These are phyloP conservation scores for Microbotryum silenes-acaulis DNA, from an alignment of 1,284 basidiomycete species.

Conservation along the genomic window DNA sequence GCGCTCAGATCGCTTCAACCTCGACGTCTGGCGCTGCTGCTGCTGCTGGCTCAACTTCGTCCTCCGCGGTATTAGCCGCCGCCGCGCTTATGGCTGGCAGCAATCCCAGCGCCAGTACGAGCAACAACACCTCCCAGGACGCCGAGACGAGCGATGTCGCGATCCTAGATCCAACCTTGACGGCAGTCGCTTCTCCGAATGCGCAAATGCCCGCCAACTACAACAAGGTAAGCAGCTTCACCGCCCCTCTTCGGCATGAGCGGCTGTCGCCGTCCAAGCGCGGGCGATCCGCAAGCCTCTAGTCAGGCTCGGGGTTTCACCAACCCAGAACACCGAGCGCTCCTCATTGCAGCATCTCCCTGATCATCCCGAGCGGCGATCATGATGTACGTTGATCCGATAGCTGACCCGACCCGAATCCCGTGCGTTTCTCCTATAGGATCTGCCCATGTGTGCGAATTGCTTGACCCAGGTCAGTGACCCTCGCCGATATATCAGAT, in stretches of 20 bases:
- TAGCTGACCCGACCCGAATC: neutral
- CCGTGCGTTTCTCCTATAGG: constrained; percentile 2
- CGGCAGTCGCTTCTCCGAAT: constrained; percentile 14
- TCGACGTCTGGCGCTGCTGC: too few relatives aligned
- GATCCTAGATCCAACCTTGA: constrained; percentile 13
- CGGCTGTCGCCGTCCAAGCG: neutral
- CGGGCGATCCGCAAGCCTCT: neutral
- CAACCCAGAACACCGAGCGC: too few relatives aligned
- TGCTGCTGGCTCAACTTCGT: neutral
- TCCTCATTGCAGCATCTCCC: neutral
- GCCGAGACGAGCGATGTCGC: neutral
- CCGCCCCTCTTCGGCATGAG: too few relatives aligned
- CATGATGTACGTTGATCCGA: neutral
- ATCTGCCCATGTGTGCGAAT: constrained; percentile 33
- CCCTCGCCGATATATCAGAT: neutral
- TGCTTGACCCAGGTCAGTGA: constrained; percentile 30
- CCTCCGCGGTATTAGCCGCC: neutral
- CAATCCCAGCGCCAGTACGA: too few relatives aligned
- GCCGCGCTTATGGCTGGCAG: neutral
- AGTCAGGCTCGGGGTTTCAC: too few relatives aligned
- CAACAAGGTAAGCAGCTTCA: constrained; percentile 17
- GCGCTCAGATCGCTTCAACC: neutral
- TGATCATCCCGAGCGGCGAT: neutral
- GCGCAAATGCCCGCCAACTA: constrained; percentile 24
- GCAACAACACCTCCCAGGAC: neutral